Evolutionary conservation across 2,329 filamentous ascomycete genomes (phyloP), one percentile per base, ranked within the genome.

Genomic region (Diaporthe humulicola): DNA sequence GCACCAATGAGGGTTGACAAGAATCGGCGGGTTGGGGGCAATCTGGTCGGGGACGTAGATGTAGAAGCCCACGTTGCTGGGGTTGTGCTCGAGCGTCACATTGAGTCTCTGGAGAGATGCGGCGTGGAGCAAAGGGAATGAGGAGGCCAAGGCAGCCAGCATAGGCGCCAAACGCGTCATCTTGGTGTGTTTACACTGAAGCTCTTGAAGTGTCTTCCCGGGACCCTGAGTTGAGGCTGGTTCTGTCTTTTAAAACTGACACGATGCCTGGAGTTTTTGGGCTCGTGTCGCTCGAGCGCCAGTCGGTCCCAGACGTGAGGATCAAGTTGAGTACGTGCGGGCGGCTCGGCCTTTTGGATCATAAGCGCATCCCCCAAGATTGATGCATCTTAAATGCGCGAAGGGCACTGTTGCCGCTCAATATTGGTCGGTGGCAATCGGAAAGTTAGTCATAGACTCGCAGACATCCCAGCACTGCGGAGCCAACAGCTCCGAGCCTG

Each of bases 1-100:
- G 82, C 90, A 92, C 85, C 87, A 90, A 83, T 91, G 87, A 48
- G 88, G 86, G 75, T 87, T 90, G 45, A 91, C 88, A 17, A 91
- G 83, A 66, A 91, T 83, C 3, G 87, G 86, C 0, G 90, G 89
- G 8, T 81, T 85, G 1, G 84, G 69, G 3, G 85, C 83, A 1
- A 87, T 79, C 22, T 78, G 76, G 77, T 86, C 84, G 1, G 86
- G 86, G 7, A 87, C 84, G 79, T 86, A 86, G 74, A 91, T 88
- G 83, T 87, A 89, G 81, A 91, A 90, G 22, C 82, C 82, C 6
- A 87, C 87, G 40, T 87, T 86, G 25, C 85, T 86, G 0, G 89
- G 88, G 71, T 89, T 90, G 36, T 88, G 83, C 19, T 83, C 82
- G 76, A 87, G 82, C 78, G 81, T 71, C n/a, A 74, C 73, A 25